phyloP scores from a whole-genome alignment of 1,284 basidiomycete species.

The Apiotrichum veenhuisii region DNA sequence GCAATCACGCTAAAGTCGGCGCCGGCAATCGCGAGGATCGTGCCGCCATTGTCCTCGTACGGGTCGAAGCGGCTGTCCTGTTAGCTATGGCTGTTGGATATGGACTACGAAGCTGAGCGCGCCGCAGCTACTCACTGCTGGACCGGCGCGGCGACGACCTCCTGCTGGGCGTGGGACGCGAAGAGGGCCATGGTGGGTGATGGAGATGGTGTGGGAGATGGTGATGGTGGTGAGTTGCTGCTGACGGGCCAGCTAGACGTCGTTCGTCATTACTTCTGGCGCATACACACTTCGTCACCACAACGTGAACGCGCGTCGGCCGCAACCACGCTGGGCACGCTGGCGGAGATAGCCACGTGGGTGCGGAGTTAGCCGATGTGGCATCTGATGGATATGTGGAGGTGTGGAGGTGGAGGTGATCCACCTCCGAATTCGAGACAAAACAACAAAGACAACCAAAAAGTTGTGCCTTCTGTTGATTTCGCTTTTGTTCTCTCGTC shows the following conservation, averaged over 20 bases:
- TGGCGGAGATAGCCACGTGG: conserved; percentile 12
- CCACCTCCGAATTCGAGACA: background rate
- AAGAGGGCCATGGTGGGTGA: conserved; percentile 37
- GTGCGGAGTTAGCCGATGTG: background rate
- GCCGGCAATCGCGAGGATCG: conserved; percentile 90
- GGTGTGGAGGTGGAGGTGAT: background rate
- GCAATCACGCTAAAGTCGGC: conserved; percentile 88
- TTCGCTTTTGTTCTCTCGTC: too few relatives aligned
- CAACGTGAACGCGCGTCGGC: conserved; percentile 22
- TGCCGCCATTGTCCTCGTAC: conserved; percentile 86
- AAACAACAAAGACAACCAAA: too few relatives aligned
- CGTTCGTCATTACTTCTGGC: background rate
- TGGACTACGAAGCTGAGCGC: background rate
- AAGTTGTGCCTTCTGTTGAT: too few relatives aligned
- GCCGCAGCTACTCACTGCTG: conserved; percentile 35
- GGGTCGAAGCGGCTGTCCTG: conserved; percentile 63
- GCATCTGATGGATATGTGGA: background rate
- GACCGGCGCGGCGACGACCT: conserved; percentile 34
- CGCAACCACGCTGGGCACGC: background rate
- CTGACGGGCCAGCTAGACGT: background rate
- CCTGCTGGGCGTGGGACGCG: conserved; percentile 21
- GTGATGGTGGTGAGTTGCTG: background rate
- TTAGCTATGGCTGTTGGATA: conserved; percentile 4
- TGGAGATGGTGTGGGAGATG: conserved; percentile 1
- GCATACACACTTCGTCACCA: conserved; percentile 9